Conservation (phyloP, 2,329 filamentous ascomycete species). For the Aspergillus versicolor region DNA sequence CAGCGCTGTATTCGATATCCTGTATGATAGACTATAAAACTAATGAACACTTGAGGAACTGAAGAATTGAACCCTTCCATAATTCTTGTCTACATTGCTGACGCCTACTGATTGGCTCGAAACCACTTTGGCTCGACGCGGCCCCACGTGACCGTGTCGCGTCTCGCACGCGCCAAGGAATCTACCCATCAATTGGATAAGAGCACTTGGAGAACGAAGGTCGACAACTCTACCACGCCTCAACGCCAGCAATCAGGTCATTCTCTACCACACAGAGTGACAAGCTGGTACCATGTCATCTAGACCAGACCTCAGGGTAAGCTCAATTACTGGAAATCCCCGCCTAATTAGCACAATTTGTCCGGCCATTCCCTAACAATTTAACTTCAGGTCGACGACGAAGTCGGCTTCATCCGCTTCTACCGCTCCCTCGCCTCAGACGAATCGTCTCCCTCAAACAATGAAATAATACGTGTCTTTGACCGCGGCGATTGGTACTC, state of each 20-base stretch:
- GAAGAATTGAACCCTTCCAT: neutral
- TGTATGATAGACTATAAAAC: conserved; percentile 6
- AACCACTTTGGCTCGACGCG: conserved; percentile 28
- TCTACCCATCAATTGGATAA: neutral
- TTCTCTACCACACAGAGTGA: conserved; percentile 13
- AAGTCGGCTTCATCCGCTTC: conserved; percentile 93
- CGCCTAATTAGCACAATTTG: neutral
- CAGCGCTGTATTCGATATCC: conserved; percentile 22
- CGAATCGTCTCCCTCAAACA: conserved; percentile 1
- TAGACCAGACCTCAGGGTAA: conserved; percentile 69
- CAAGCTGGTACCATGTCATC: conserved; percentile 60
- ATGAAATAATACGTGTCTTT: conserved; percentile 77
- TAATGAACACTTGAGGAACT: no score
- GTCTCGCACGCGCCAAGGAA: conserved; percentile 7
- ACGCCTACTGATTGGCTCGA: conserved; percentile 12
- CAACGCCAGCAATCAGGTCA: conserved; percentile 10
- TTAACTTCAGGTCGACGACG: conserved; percentile 76
- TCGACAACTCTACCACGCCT: neutral
- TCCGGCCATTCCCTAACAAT: neutral
- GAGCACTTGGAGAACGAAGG: neutral
- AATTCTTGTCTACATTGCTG: neutral
- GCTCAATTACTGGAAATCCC: neutral
- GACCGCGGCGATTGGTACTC: conserved; percentile 95
- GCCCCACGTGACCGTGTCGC: conserved; percentile 32
- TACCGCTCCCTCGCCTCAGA: conserved; percentile 75